A percentile compares a stretch with the other conserved stretches of the same genome.
Conservation (phyloP, 2,329 filamentous ascomycete genomes). For the Aspergillus oerlinghausenensis region DNA sequence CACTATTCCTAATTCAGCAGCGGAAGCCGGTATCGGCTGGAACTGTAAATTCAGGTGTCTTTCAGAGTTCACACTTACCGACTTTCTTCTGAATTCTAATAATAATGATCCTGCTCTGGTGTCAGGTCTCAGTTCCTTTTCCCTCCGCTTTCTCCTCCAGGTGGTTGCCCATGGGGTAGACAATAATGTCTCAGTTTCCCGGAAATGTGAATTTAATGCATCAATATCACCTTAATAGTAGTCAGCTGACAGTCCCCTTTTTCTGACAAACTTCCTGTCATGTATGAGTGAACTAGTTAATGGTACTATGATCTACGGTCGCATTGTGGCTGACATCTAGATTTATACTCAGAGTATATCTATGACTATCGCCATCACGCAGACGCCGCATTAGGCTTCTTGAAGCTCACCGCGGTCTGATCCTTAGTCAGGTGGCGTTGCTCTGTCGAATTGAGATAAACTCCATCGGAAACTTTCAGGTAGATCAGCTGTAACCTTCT, state of each 20-base stretch:
- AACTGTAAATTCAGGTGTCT: neutral
- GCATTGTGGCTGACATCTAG: neutral
- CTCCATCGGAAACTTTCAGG: neutral
- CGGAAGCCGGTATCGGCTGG: neutral
- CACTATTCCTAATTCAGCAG: neutral
- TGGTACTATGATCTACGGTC: neutral
- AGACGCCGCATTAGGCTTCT: neutral
- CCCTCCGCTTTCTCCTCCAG: constrained; percentile 1
- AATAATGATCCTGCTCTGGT: neutral
- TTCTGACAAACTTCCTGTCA: neutral
- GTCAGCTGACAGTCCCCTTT: neutral
- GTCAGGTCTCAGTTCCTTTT: neutral
- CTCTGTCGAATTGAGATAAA: neutral
- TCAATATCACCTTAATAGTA: neutral
- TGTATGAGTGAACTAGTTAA: neutral
- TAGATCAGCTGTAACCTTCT: neutral
- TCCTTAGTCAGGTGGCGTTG: neutral
- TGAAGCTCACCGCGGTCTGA: neutral
- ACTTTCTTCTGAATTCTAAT: neutral
- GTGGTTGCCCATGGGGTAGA: constrained; percentile 5
- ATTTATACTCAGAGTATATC: neutral
- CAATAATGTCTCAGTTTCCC: constrained; percentile 16
- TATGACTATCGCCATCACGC: neutral
- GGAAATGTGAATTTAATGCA: constrained; percentile 3
- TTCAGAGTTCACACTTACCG: neutral